A percentile compares a stretch with the other conserved stretches of the same genome.
These are phyloP conservation scores for Miscanthus lutarioriparius DNA, from an alignment of 176 grass and related monocot genomes.

Conservation along the genomic window DNA sequence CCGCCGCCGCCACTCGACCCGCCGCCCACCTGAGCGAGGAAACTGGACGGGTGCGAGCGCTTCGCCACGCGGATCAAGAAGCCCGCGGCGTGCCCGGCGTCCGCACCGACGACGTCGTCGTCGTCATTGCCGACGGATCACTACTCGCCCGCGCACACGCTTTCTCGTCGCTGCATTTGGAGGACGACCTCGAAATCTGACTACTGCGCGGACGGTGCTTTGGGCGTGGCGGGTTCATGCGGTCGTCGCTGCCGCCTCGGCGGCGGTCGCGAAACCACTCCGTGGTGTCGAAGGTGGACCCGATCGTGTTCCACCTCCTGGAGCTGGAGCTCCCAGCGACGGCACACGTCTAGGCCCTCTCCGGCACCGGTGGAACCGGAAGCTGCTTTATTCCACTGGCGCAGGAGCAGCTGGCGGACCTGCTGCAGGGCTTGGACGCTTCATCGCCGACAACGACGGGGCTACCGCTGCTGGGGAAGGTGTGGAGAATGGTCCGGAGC, in stretches of 20 bases:
- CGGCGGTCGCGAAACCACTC: not conserved
- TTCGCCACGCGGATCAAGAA: constrained; percentile 82
- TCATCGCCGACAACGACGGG: not conserved
- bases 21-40: not conserved
- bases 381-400: constrained; percentile 79
- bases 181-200: constrained; percentile 67
- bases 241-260: not conserved
- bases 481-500: constrained; percentile 42
- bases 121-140: not conserved
- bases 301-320: constrained; percentile 79
- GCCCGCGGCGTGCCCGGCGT: not conserved
- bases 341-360: constrained; percentile 21
- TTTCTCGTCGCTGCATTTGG: not conserved
- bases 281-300: constrained; percentile 49
- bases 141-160: not conserved
- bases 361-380: constrained; percentile 79
- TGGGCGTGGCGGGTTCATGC: constrained; percentile 57
- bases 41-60: constrained; percentile 58
- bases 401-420: constrained; percentile 58
- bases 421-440: not conserved
- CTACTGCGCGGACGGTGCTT: constrained; percentile 46
- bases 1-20: constrained; percentile 45
- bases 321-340: constrained; percentile 60
- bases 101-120: not conserved
- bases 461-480: constrained; percentile 20